Evolutionary conservation across 1,284 basidiomycete genomes (phyloP).

Genomic region (Cryptococcus sp.): DNA sequence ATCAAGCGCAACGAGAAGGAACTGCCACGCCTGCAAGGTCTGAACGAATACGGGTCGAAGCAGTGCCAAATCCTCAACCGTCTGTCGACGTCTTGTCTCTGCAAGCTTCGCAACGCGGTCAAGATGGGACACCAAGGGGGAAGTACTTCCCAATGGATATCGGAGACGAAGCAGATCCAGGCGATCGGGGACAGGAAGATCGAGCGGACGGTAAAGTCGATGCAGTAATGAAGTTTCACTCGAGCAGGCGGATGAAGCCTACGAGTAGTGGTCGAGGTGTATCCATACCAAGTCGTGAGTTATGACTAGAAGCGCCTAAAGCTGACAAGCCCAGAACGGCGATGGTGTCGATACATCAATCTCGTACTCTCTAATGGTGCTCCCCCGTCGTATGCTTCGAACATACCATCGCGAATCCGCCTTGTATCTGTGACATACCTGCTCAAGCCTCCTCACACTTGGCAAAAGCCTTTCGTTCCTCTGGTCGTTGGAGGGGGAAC

Average conservation of each 20-base stretch:
- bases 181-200: constrained; percentile 32
- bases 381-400: constrained; percentile 26
- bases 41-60: no score
- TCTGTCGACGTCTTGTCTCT: no score
- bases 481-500: constrained; percentile 33
- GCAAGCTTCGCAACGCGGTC: no score
- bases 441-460: constrained; percentile 31
- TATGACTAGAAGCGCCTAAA: not conserved
- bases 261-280: constrained; percentile 41
- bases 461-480: constrained; percentile 42
- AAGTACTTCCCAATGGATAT: constrained; percentile 35
- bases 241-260: constrained; percentile 46
- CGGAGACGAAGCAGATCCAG: constrained; percentile 31
- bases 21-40: no score
- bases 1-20: no score
- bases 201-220: constrained; percentile 41
- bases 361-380: constrained; percentile 36
- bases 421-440: constrained; percentile 38
- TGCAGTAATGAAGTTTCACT: constrained; percentile 44
- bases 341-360: constrained; percentile 46
- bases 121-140: no score
- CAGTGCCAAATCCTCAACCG: no score
- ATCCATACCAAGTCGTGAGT: constrained; percentile 45
- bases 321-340: constrained; percentile 22
- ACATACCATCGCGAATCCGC: constrained; percentile 22